Conservation (phyloP, 2,329 filamentous ascomycete species). For the Helotiales sp. region DNA sequence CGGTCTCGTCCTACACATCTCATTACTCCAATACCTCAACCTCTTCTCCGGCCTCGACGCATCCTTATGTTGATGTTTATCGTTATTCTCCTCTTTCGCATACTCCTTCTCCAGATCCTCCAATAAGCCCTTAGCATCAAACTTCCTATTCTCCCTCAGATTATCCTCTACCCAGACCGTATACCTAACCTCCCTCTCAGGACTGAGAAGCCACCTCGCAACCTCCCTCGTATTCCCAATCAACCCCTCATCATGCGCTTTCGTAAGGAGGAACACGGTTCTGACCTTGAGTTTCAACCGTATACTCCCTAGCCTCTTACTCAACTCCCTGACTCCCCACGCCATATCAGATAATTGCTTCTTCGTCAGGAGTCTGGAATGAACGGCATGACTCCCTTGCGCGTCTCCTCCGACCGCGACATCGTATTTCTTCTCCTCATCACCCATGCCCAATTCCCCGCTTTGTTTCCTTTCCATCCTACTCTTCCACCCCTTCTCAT, state of each 20-base stretch:
- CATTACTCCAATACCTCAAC: constrained; percentile 79
- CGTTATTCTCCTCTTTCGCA: constrained; percentile 37
- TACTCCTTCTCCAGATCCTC: constrained; percentile 55
- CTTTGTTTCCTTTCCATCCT: constrained; percentile 17
- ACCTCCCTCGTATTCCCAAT: constrained; percentile 77
- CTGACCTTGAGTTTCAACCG: constrained; percentile 78
- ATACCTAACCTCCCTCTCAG: constrained; percentile 66
- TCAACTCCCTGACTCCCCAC: constrained; percentile 88
- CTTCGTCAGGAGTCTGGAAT: constrained; percentile 83
- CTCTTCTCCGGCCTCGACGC: constrained; percentile 37
- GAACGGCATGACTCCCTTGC: constrained; percentile 31
- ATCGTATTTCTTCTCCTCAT: not conserved
- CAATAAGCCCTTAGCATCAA: constrained; percentile 70
- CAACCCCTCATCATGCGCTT: constrained; percentile 82
- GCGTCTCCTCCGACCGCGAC: constrained; percentile 17
- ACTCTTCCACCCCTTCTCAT: constrained; percentile 57
- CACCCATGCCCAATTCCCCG: not conserved
- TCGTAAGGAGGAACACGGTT: constrained; percentile 85
- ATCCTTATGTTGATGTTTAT: constrained; percentile 12
- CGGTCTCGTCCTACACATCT: constrained; percentile 74
- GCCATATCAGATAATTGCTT: constrained; percentile 96
- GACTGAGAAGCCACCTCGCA: constrained; percentile 76
- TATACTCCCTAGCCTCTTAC: constrained; percentile 81
- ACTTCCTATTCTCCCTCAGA: constrained; percentile 68
- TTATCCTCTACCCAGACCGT: constrained; percentile 82